A percentile compares a stretch with the other conserved stretches of the same genome.
These are phyloP conservation scores for Phytopythium boreale DNA, from an alignment of 352 stramenopile genomes.

Conservation along the genomic window DNA sequence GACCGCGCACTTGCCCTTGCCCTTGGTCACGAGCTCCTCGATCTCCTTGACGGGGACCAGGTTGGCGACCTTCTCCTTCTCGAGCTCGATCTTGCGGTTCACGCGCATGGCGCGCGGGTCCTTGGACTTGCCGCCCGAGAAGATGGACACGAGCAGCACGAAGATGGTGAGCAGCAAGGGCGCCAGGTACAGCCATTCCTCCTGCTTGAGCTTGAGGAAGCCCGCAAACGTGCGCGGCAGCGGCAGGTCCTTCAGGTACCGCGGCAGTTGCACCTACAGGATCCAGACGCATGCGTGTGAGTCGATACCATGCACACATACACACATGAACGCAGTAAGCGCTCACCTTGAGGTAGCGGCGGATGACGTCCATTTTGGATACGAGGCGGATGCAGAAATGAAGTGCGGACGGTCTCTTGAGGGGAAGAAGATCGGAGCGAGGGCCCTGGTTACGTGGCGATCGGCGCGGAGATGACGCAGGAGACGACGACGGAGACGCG, in stretches of 20 bases:
- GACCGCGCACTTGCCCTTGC: constrained; percentile 75
- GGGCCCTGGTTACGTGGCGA: too few species aligned
- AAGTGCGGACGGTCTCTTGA: neutral
- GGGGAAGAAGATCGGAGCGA: neutral
- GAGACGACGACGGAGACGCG: neutral
- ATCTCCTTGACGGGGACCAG: constrained; percentile 65
- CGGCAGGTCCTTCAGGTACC: constrained; percentile 80
- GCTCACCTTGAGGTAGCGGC: constrained; percentile 73
- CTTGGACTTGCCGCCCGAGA: constrained; percentile 46
- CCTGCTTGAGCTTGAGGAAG: constrained; percentile 83
- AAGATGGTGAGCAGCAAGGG: constrained; percentile 77
- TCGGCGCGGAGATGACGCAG: neutral
- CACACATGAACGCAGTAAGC: neutral
- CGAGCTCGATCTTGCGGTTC: constrained; percentile 64
- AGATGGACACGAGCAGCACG: constrained; percentile 69
- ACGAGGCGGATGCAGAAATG: neutral
- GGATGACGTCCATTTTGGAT: constrained; percentile 67
- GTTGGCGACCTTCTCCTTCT: constrained; percentile 84
- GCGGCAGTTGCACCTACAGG: constrained; percentile 58
- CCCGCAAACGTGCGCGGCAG: constrained; percentile 79
- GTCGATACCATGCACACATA: neutral
- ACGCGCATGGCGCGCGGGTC: constrained; percentile 51
- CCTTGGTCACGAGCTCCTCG: constrained; percentile 71
- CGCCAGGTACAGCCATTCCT: constrained; percentile 82
- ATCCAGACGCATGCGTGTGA: neutral